phyloP scores from a whole-genome alignment of 1,284 basidiomycete genomes.

The Malassezia nana region DNA sequence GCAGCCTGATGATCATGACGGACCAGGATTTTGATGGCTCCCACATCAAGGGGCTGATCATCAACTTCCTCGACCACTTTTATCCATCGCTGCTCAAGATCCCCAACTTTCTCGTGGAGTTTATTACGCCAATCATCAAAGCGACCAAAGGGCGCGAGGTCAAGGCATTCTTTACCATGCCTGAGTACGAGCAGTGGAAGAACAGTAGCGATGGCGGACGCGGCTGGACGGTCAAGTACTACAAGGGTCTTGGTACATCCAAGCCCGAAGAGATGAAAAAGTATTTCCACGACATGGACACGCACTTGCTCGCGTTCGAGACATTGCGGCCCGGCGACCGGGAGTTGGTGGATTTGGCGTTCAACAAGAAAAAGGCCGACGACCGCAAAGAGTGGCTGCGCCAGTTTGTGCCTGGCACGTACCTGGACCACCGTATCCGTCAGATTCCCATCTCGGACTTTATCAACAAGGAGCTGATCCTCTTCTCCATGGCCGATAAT shows the following conservation, averaged over 20 bases:
- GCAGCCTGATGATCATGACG: conserved; percentile 98
- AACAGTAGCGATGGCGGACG: conserved; percentile 67
- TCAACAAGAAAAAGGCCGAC: conserved; percentile 99
- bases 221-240: conserved; percentile 62
- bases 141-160: conserved; percentile 66
- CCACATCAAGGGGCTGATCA: conserved; percentile 96
- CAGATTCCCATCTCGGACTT: conserved; percentile 86
- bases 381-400: conserved; percentile 97
- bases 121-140: conserved; percentile 95
- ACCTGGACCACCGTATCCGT: conserved; percentile 75
- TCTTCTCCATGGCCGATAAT: conserved; percentile 99
- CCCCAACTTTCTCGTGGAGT: conserved; percentile 89
- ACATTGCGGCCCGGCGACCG: conserved; percentile 71
- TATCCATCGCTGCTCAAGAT: conserved; percentile 88
- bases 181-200: conserved; percentile 90
- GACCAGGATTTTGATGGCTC: conserved; percentile 99
- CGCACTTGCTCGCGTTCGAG: conserved; percentile 87
- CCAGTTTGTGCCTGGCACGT: conserved; percentile 93
- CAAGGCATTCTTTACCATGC: conserved; percentile 90
- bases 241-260: conserved; percentile 97
- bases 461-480: conserved; percentile 93
- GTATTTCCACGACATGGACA: conserved; percentile 85
- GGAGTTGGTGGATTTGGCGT: conserved; percentile 88
- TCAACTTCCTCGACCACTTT: conserved; percentile 96
- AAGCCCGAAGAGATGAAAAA: conserved; percentile 75